Percentiles rank a stretch among this genome's conserved stretches.
Conservation (phyloP, 2,329 filamentous ascomycete species). For the Cladosporium sp. region DNA sequence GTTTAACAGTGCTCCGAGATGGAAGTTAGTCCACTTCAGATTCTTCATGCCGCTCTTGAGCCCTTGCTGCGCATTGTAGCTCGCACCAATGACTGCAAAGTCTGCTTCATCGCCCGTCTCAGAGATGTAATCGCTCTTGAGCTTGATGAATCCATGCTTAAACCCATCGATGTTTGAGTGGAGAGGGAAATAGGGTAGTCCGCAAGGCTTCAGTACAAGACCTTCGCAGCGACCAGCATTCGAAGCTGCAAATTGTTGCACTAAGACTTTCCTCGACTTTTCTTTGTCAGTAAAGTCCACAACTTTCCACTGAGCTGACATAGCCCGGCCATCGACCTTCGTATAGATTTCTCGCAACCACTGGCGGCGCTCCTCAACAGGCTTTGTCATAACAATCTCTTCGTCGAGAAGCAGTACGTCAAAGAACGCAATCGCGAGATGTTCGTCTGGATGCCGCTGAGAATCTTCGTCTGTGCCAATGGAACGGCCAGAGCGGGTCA, state of each 20-base stretch:
- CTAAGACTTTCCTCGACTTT: conserved; percentile 52
- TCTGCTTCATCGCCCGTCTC: conserved; percentile 79
- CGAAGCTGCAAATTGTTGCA: conserved; percentile 62
- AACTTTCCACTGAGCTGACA: conserved; percentile 61
- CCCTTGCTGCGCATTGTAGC: conserved; percentile 63
- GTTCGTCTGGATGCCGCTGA: conserved; percentile 51
- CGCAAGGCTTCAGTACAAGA: conserved; percentile 68
- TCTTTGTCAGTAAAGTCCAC: conserved; percentile 58
- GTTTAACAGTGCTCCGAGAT: conserved; percentile 72
- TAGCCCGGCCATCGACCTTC: conserved; percentile 58
- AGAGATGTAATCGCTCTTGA: conserved; percentile 82
- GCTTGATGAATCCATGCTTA: conserved; percentile 58
- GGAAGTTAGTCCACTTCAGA: conserved; percentile 70
- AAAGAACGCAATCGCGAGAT: conserved; percentile 59
- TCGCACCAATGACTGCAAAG: conserved; percentile 73
- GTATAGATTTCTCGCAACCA: conserved; percentile 55
- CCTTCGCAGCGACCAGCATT: conserved; percentile 70
- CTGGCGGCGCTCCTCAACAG: conserved; percentile 58
- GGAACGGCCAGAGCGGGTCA: conserved; percentile 66
- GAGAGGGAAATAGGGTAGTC: conserved; percentile 64
- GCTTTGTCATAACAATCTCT: conserved; percentile 46
- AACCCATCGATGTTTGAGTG: conserved; percentile 17
- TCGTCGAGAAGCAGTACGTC: conserved; percentile 57
- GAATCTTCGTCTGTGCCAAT: conserved; percentile 68
- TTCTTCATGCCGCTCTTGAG: conserved; percentile 49